A percentile compares a stretch with the other conserved stretches of the same genome.
Conservation (phyloP, 257 asterid genomes). For the Lycium barbarum region DNA sequence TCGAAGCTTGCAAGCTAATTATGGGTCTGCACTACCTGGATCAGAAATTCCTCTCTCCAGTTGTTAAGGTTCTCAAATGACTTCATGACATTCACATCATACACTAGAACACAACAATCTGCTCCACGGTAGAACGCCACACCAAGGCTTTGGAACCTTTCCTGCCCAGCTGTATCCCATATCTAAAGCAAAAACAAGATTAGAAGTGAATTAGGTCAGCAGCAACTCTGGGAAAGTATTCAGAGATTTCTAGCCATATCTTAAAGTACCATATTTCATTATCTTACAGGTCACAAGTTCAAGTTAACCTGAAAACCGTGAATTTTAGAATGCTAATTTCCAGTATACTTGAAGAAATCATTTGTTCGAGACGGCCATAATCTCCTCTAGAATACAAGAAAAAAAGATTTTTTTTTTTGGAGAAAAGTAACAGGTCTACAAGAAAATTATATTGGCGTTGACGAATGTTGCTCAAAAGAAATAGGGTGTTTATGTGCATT, state of each 20-base stretch:
- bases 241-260: background rate
- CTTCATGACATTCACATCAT: slow-evolving; percentile 59
- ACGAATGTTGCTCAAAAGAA: background rate
- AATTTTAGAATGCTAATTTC: background rate
- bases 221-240: slow-evolving; percentile 11
- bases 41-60: slow-evolving; percentile 73
- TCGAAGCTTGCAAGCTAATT: slow-evolving; percentile 16
- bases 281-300: background rate
- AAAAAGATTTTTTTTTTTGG: background rate
- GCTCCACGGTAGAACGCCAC: slow-evolving; percentile 80
- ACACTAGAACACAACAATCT: slow-evolving; percentile 67
- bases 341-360: background rate
- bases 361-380: background rate
- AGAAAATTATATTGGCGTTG: background rate
- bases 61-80: slow-evolving; percentile 66
- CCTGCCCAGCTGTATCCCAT: slow-evolving; percentile 85
- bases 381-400: background rate
- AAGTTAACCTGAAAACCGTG: background rate
- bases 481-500: background rate
- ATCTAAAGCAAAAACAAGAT: slow-evolving; percentile 45
- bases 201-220: slow-evolving; percentile 12
- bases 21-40: slow-evolving; percentile 47
- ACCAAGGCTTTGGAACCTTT: slow-evolving; percentile 81
- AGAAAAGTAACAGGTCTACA: background rate
- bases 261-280: background rate